Evolutionary conservation across 2,329 filamentous ascomycete species (phyloP).

Genomic region (Ampelomyces quisqualis): DNA sequence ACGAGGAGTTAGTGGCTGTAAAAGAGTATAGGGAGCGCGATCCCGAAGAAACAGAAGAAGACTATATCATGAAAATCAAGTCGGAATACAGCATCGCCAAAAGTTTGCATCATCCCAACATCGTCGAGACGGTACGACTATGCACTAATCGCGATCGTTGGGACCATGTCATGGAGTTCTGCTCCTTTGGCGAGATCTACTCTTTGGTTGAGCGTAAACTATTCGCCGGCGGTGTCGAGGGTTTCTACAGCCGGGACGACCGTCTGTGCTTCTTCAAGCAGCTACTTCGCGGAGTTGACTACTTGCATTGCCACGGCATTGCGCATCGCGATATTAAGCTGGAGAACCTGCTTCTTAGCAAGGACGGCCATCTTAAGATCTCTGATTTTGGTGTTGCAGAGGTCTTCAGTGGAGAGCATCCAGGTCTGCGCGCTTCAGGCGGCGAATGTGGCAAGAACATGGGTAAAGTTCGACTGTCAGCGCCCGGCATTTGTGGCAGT

Average conservation of each 20-base stretch:
- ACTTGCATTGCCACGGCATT: conserved; percentile 80
- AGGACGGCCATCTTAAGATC: conserved; percentile 81
- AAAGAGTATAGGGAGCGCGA: conserved; percentile 82
- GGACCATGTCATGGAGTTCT: conserved; percentile 95
- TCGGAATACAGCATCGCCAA: conserved; percentile 88
- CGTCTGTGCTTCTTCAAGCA: conserved; percentile 88
- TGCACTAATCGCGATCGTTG: conserved; percentile 72
- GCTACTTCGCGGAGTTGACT: conserved; percentile 75
- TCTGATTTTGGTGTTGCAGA: conserved; percentile 90
- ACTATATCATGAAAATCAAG: conserved; percentile 87
- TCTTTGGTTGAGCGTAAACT: conserved; percentile 63
- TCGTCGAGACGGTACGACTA: conserved; percentile 75
- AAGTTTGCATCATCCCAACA: conserved; percentile 81
- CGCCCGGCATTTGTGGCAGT: conserved; percentile 80
- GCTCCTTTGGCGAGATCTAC: conserved; percentile 78
- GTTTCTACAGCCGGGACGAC: conserved; percentile 63
- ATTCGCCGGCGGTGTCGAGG: conserved; percentile 55
- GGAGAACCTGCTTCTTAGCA: conserved; percentile 79
- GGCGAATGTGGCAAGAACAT: conserved; percentile 74
- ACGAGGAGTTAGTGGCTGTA: conserved; percentile 75
- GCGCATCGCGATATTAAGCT: conserved; percentile 90
- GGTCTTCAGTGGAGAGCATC: conserved; percentile 79
- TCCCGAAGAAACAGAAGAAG: conserved; percentile 65
- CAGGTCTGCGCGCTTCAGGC: conserved; percentile 70
- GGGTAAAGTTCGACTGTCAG: conserved; percentile 68